phyloP scores from a whole-genome alignment of 2,329 filamentous ascomycete species.

The Alternaria gansuensis region DNA sequence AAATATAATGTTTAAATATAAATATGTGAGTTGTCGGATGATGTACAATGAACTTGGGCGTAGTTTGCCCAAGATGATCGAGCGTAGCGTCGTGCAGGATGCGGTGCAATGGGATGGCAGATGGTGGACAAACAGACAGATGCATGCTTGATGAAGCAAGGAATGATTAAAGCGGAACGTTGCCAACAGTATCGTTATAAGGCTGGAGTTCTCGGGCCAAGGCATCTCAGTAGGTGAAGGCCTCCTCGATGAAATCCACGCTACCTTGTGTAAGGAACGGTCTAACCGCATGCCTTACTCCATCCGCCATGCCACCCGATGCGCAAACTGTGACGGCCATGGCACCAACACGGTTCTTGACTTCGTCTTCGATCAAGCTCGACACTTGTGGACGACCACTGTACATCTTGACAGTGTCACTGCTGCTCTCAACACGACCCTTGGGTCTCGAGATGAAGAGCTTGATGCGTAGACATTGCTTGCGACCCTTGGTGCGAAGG shows the following conservation, averaged over 20 bases:
- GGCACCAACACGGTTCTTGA: slow-evolving; percentile 65
- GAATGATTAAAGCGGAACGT: slow-evolving; percentile 3
- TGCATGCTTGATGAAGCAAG: not conserved
- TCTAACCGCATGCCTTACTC: slow-evolving; percentile 65
- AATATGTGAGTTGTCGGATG: slow-evolving; percentile 7
- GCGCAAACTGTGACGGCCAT: slow-evolving; percentile 70
- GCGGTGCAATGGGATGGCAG: slow-evolving; percentile 8
- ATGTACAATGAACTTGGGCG: slow-evolving; percentile 12
- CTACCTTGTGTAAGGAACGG: slow-evolving; percentile 61
- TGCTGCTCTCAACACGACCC: slow-evolving; percentile 64
- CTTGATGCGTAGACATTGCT: slow-evolving; percentile 67
- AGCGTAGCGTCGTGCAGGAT: slow-evolving; percentile 11
- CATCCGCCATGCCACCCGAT: slow-evolving; percentile 69
- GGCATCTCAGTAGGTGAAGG: slow-evolving; percentile 66
- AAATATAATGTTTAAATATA: slow-evolving; percentile 17
- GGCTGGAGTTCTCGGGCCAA: not conserved
- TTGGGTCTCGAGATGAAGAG: slow-evolving; percentile 71
- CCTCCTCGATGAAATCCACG: slow-evolving; percentile 71
- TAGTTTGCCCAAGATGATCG: slow-evolving; percentile 8
- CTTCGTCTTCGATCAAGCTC: slow-evolving; percentile 65
- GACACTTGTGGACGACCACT: slow-evolving; percentile 66
- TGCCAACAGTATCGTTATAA: slow-evolving; percentile 7
- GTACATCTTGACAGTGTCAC: slow-evolving; percentile 68
- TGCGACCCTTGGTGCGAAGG: slow-evolving; percentile 65
- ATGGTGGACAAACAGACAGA: not conserved